Conservation (phyloP, 257 asterid genomes). For the Solanum bulbocastanum region DNA sequence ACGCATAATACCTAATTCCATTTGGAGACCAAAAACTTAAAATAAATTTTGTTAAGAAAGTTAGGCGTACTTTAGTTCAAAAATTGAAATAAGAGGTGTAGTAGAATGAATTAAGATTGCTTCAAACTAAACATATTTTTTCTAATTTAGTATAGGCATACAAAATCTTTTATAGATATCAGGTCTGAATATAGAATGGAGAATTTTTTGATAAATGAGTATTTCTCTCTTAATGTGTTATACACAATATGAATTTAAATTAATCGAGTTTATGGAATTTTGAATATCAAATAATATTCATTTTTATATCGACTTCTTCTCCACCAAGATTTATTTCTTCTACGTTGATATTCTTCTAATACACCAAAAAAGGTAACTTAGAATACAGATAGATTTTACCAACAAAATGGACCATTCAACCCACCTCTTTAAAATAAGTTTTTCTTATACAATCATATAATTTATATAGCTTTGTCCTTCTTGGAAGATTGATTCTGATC, state of each 20-base stretch:
- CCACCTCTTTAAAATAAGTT: neutral
- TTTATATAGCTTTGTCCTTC: neutral
- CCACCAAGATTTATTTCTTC: neutral
- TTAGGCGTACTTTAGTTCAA: neutral
- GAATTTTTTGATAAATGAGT: neutral
- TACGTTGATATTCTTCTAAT: neutral
- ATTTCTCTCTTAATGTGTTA: too few relatives aligned
- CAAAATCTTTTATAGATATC: neutral
- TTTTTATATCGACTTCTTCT: neutral
- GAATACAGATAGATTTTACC: neutral
- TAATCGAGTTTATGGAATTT: fast-evolving
- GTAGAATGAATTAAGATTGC: neutral
- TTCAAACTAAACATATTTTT: neutral
- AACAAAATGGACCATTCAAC: neutral
- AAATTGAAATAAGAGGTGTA: neutral
- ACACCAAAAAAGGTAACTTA: neutral
- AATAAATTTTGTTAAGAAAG: neutral
- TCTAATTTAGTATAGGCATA: neutral
- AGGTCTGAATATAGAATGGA: neutral
- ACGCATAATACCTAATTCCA: neutral
- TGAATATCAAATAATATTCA: neutral
- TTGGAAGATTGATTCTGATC: neutral
- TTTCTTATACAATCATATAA: neutral
- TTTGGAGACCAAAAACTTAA: neutral
- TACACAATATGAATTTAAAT: neutral